Conservation (phyloP, 371 early-diverging fungal genomes). For the Umbelopsis sp. region DNA sequence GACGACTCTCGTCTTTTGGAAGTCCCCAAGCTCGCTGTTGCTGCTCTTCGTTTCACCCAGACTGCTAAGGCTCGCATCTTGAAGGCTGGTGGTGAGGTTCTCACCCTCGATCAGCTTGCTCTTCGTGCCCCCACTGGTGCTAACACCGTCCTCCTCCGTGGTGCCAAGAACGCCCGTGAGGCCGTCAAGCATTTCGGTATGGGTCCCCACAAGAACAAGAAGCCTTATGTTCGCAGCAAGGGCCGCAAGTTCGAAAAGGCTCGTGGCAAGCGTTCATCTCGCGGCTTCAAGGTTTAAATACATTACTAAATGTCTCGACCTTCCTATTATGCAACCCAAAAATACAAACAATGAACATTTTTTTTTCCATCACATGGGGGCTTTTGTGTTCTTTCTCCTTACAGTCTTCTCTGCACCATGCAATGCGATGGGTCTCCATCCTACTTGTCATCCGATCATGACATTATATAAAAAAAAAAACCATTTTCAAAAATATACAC, state of each 20-base stretch:
- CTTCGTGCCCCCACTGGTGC: slow-evolving; percentile 96
- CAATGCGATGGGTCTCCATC: neutral
- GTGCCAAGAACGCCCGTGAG: slow-evolving; percentile 81
- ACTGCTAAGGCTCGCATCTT: slow-evolving; percentile 96
- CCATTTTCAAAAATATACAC: too few species aligned
- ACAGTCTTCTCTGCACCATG: too few species aligned
- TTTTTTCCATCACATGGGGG: neutral
- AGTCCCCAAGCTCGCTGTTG: slow-evolving; percentile 94
- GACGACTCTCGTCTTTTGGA: slow-evolving; percentile 94
- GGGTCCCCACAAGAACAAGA: slow-evolving; percentile 72
- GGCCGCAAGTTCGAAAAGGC: slow-evolving; percentile 98
- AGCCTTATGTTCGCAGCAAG: slow-evolving; percentile 95
- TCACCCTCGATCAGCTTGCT: slow-evolving; percentile 98
- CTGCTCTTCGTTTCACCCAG: slow-evolving; percentile 95
- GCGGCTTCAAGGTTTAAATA: slow-evolving; percentile 84
- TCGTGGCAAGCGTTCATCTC: slow-evolving; percentile 95
- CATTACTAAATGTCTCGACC: neutral
- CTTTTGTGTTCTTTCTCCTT: too few species aligned
- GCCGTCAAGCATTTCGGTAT: slow-evolving; percentile 87
- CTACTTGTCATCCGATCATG: too few species aligned
- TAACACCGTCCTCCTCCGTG: slow-evolving; percentile 93
- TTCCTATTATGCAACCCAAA: neutral
- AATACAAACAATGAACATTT: slow-evolving; percentile 10
- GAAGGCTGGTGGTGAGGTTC: slow-evolving; percentile 97
- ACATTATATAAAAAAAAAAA: too few species aligned